Evolutionary conservation across 345 rosid species (phyloP).

Genomic region (Linum tenue): DNA sequence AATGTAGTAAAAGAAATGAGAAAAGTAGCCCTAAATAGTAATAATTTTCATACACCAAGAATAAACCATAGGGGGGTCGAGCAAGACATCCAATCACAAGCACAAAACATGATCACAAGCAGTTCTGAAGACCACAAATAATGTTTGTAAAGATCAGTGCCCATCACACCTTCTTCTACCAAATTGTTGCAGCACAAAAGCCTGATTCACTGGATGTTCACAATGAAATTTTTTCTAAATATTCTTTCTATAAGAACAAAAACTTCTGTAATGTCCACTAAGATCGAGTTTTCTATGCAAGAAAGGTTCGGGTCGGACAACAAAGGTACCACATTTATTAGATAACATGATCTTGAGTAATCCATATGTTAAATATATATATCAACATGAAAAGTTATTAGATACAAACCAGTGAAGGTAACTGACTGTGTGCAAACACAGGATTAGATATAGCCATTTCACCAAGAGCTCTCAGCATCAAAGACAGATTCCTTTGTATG

Average conservation of each 20-base stretch:
- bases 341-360: neutral
- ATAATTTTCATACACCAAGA: neutral
- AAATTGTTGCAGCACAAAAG: too few species aligned
- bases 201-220: too few species aligned
- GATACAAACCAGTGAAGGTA: constrained; percentile 76
- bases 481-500: constrained; percentile 57
- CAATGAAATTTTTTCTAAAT: too few species aligned
- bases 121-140: neutral
- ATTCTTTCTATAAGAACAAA: too few species aligned
- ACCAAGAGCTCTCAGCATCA: constrained; percentile 75
- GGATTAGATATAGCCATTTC: constrained; percentile 86
- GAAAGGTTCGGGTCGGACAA: too few species aligned
- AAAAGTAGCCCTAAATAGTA: neutral
- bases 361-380: neutral
- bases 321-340: neutral
- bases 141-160: too few species aligned
- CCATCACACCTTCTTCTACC: too few species aligned
- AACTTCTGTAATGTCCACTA: too few species aligned
- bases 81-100: too few species aligned
- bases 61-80: too few species aligned
- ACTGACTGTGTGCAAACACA: constrained; percentile 86
- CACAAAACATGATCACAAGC: too few species aligned
- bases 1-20: constrained; percentile 8
- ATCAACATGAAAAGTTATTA: neutral
- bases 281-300: too few species aligned